Evolutionary conservation across 176 grass and related monocot genomes (phyloP), one percentile per base, ranked within the genome.

Genomic region (Carex littledalei): DNA sequence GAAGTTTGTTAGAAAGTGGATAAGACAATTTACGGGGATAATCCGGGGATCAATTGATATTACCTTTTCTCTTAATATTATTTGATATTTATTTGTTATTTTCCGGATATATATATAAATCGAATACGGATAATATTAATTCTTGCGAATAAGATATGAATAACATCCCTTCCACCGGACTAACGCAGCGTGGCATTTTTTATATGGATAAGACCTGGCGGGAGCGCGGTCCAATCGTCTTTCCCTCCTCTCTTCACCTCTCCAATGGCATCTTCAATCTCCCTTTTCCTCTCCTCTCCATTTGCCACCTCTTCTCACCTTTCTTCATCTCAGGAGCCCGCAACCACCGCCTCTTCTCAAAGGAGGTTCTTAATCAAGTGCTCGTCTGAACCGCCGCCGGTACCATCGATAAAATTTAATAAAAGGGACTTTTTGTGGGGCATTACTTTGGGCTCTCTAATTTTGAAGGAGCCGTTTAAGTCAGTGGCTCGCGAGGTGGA

Each of bases 371-470:
- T 11, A 14, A 29, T 13, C 24, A 67, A 62, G 14, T 63, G 78
- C 16, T 84, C 41, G 24, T 13, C 76, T 1, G 59, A 8, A 2
- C 47, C 43, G 34, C 52, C 75, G 43, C 78, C 88, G 5, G 67
- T 87, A 34, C 77, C 32, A 55, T 81, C 86, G 26, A 78, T 81
- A 3, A 78, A 5, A 11, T 31, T 65, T 18, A 83, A 87, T 14
- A 90, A 91, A 88, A 90, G 93, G 87, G 88, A 95, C 66, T 84
- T 98, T 29, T 53, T 95, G 67, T 63, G 90, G 10, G 91, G 88
- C 0, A 59, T 89, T 34, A 84, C 95, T 50, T 78, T 93, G 70
- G 43, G 62, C 61, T 73, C 93, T 43, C 20, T 89, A 84, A n/a
- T 93, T 17, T 56, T 70, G 80, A 86, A 70, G 69, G 78, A 76